These are phyloP conservation scores for Alternaria ethzedia DNA, from an alignment of 2,329 filamentous ascomycete genomes.

Conservation along the genomic window DNA sequence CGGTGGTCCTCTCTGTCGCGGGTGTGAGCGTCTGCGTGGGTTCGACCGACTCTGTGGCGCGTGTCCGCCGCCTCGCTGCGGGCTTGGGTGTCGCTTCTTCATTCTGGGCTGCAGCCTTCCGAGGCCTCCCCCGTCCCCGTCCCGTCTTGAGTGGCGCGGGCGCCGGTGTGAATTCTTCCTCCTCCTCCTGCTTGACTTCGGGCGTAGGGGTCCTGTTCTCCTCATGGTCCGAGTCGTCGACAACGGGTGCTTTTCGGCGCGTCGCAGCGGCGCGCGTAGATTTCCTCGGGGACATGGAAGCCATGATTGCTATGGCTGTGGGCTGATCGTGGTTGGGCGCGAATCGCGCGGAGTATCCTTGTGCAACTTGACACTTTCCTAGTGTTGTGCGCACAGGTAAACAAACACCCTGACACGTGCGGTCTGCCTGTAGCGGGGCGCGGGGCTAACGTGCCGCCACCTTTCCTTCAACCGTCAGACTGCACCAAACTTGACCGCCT, in stretches of 20 bases:
- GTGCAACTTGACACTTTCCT: constrained; percentile 12
- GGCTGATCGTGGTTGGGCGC: constrained; percentile 14
- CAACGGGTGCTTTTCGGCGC: constrained; percentile 70
- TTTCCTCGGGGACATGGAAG: constrained; percentile 55
- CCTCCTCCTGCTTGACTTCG: constrained; percentile 65
- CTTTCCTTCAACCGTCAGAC: neutral
- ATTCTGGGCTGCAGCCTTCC: constrained; percentile 44
- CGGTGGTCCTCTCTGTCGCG: constrained; percentile 59
- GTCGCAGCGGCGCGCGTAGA: constrained; percentile 66
- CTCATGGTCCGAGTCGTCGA: constrained; percentile 79
- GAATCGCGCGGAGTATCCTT: constrained; percentile 10
- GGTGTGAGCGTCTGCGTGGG: constrained; percentile 67
- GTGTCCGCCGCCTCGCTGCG: constrained; percentile 55
- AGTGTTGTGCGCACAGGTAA: constrained; percentile 24
- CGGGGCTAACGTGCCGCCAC: constrained; percentile 5
- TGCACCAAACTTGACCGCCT: neutral
- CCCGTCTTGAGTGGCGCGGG: constrained; percentile 68
- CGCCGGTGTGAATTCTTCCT: constrained; percentile 83
- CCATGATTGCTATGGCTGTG: constrained; percentile 42
- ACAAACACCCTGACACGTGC: constrained; percentile 31
- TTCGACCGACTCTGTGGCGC: constrained; percentile 58
- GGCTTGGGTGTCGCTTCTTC: constrained; percentile 53
- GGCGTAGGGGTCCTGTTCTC: constrained; percentile 66
- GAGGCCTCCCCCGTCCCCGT: constrained; percentile 62
- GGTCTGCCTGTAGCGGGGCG: constrained; percentile 14